phyloP scores from a whole-genome alignment of 2,329 filamentous ascomycete genomes.

The Phialocephala sp. region DNA sequence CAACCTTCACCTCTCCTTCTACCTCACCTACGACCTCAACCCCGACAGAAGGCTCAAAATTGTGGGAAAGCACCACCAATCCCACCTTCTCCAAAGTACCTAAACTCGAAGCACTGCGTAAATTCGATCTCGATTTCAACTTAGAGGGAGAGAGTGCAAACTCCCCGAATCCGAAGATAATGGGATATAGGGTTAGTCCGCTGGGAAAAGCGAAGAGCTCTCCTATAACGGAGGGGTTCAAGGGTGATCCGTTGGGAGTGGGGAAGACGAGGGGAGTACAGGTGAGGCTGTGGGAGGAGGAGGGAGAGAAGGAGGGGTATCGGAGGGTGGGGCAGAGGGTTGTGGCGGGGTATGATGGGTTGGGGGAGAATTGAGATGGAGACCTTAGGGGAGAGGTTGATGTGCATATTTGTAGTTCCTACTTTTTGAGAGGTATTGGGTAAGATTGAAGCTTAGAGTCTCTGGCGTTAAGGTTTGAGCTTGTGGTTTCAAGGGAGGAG shows the following conservation, averaged over 20 bases:
- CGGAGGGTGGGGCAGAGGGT: constrained; percentile 13
- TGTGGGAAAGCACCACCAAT: too few species aligned
- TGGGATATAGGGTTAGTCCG: constrained; percentile 1
- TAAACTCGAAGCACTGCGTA: background rate
- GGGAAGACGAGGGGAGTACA: background rate
- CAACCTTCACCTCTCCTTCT: too few species aligned
- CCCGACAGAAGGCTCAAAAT: background rate
- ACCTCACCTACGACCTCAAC: background rate
- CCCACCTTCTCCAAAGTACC: background rate
- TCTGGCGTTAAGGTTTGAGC: too few species aligned
- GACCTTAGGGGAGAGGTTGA: too few species aligned
- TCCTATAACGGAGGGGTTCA: background rate
- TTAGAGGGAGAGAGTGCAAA: background rate
- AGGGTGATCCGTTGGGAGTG: background rate
- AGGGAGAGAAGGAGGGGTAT: constrained; percentile 11
- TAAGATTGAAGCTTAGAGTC: too few species aligned
- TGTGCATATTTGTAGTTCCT: too few species aligned
- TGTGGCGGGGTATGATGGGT: constrained; percentile 4
- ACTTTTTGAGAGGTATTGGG: too few species aligned
- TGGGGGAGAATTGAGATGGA: constrained; percentile 9
- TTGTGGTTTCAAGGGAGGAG: too few species aligned
- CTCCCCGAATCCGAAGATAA: background rate
- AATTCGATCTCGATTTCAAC: background rate
- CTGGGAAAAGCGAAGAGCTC: background rate
- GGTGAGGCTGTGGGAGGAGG: constrained; percentile 1